Conservation (phyloP, 2,329 filamentous ascomycete species). For the Alternaria infectoria region DNA sequence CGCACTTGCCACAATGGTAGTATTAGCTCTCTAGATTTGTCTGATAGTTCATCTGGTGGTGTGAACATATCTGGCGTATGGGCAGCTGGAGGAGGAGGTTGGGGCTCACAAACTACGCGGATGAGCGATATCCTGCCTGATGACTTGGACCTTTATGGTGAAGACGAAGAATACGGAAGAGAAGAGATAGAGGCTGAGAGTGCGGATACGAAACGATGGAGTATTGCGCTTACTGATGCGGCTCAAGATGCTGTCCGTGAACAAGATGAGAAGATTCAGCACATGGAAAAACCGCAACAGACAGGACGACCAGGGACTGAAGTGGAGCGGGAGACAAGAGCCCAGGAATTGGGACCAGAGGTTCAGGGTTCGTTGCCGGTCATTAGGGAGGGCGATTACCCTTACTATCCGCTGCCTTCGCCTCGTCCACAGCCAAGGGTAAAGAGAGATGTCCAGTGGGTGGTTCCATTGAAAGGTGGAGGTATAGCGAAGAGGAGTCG, state of each 20-base stretch:
- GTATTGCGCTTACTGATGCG: background rate
- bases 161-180: background rate
- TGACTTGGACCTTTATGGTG: background rate
- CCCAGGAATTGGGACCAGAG: background rate
- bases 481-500: background rate
- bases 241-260: background rate
- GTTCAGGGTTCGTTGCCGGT: background rate
- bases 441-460: background rate
- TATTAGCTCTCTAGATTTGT: background rate
- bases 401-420: slow-evolving; percentile 6
- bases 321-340: background rate
- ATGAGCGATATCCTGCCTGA: slow-evolving; percentile 8
- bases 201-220: background rate
- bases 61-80: background rate
- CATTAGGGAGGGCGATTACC: background rate
- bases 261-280: background rate
- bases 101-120: background rate
- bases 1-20: background rate
- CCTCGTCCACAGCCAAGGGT: too few species aligned
- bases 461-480: background rate
- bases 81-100: background rate
- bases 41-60: background rate
- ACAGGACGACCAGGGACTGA: background rate
- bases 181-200: background rate
- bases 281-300: background rate